phyloP scores from a whole-genome alignment of 2,329 filamentous ascomycete species.

The Cercospora berteroae region DNA sequence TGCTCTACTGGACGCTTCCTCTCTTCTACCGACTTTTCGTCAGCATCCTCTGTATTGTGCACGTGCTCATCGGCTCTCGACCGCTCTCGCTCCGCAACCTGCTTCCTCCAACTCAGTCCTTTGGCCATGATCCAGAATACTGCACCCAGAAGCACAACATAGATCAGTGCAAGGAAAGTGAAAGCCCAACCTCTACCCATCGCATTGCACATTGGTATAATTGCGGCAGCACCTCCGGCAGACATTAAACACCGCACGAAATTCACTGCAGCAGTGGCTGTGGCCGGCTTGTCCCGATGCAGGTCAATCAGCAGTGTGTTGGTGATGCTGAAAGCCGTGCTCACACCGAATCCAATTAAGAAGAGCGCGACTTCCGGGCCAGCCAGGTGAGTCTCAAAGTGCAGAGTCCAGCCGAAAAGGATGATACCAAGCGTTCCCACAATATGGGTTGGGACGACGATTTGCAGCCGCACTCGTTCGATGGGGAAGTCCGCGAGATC shows the following conservation, averaged over 20 bases:
- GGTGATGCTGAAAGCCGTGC: slow-evolving; percentile 43
- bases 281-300: slow-evolving; percentile 42
- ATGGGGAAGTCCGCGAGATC: slow-evolving; percentile 55
- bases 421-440: slow-evolving; percentile 39
- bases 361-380: slow-evolving; percentile 51
- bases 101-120: slow-evolving; percentile 27
- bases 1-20: background rate
- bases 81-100: slow-evolving; percentile 20
- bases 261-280: slow-evolving; percentile 47
- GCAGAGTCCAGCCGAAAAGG: slow-evolving; percentile 46
- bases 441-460: slow-evolving; percentile 41
- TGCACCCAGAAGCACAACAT: slow-evolving; percentile 24
- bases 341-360: slow-evolving; percentile 34
- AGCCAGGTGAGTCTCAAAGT: slow-evolving; percentile 40
- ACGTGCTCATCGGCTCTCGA: slow-evolving; percentile 7
- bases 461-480: slow-evolving; percentile 45
- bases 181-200: slow-evolving; percentile 47
- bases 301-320: slow-evolving; percentile 49
- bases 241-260: slow-evolving; percentile 45
- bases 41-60: slow-evolving; percentile 4
- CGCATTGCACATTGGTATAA: slow-evolving; percentile 35
- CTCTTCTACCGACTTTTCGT: slow-evolving; percentile 6
- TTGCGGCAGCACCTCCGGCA: slow-evolving; percentile 42
- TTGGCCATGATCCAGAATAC: slow-evolving; percentile 29
- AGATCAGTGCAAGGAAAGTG: slow-evolving; percentile 39